These are phyloP conservation scores for Penicillium mononematosum DNA, from an alignment of 495 filamentous ascomycete species.

Conservation along the genomic window DNA sequence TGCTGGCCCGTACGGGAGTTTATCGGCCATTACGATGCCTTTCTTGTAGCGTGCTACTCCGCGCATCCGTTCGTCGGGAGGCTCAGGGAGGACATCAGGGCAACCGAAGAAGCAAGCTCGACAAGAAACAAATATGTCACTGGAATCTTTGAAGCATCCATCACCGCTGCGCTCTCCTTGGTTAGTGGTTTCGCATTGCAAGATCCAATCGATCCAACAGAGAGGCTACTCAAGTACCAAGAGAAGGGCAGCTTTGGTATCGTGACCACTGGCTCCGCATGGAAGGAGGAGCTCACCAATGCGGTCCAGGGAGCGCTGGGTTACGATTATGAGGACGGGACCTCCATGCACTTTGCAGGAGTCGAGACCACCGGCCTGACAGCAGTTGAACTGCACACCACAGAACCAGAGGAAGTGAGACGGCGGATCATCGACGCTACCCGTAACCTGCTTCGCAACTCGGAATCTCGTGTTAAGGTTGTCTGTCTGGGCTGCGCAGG, in stretches of 20 bases:
- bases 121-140: conserved; percentile 56
- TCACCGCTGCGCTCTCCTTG: conserved; percentile 55
- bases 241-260: conserved; percentile 72
- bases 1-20: conserved; percentile 56
- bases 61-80: conserved; percentile 74
- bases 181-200: conserved; percentile 41
- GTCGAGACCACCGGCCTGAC: conserved; percentile 82
- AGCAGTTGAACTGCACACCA: conserved; percentile 76
- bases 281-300: conserved; percentile 67
- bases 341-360: conserved; percentile 60
- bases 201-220: conserved; percentile 24
- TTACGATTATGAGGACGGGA: conserved; percentile 19
- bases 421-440: conserved; percentile 68
- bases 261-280: conserved; percentile 80
- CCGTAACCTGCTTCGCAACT: conserved; percentile 56
- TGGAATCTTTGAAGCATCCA: conserved; percentile 85
- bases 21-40: conserved; percentile 63
- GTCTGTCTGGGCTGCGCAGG: conserved; percentile 81
- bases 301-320: conserved; percentile 57
- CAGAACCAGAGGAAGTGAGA: conserved; percentile 61
- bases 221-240: conserved; percentile 30
- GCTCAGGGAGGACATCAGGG: conserved; percentile 46
- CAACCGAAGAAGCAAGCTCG: conserved; percentile 22
- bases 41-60: conserved; percentile 87
- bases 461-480: conserved; percentile 39